phyloP scores from a whole-genome alignment of 495 filamentous ascomycete species.

The Aspergillus heteromorphus region DNA sequence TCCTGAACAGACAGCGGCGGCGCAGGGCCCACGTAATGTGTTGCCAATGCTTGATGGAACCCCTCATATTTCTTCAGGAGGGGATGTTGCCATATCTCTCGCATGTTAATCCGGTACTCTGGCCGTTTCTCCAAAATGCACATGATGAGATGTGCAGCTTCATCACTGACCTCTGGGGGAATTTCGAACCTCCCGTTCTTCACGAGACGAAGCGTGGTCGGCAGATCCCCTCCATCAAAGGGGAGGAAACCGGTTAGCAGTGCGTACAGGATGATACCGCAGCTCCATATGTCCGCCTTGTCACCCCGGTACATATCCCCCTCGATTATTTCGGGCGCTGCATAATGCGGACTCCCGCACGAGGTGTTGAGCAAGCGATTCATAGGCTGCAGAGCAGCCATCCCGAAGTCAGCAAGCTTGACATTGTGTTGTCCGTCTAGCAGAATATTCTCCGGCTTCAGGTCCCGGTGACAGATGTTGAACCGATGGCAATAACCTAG shows the following conservation, averaged over 20 bases:
- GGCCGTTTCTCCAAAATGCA: slow-evolving; percentile 72
- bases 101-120: slow-evolving; percentile 66
- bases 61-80: slow-evolving; percentile 75
- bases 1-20: slow-evolving; percentile 48
- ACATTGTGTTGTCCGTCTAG: slow-evolving; percentile 64
- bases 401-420: slow-evolving; percentile 95
- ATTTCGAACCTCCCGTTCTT: slow-evolving; percentile 67
- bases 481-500: slow-evolving; percentile 88
- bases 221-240: slow-evolving; percentile 65
- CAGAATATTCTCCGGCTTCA: slow-evolving; percentile 97
- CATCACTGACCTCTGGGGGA: slow-evolving; percentile 57
- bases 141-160: slow-evolving; percentile 74
- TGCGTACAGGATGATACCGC: slow-evolving; percentile 84
- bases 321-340: slow-evolving; percentile 82
- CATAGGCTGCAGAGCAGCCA: slow-evolving; percentile 86
- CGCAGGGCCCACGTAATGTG: slow-evolving; percentile 48
- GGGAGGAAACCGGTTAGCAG: slow-evolving; percentile 74
- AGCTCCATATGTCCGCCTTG: slow-evolving; percentile 88
- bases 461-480: slow-evolving; percentile 90
- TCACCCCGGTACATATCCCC: slow-evolving; percentile 71
- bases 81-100: slow-evolving; percentile 77
- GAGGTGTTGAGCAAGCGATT: slow-evolving; percentile 73
- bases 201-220: slow-evolving; percentile 58
- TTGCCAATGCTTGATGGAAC: slow-evolving; percentile 45
- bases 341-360: slow-evolving; percentile 95